phyloP scores from a whole-genome alignment of 2,329 filamentous ascomycete species.

The Colletotrichum tofieldiae region DNA sequence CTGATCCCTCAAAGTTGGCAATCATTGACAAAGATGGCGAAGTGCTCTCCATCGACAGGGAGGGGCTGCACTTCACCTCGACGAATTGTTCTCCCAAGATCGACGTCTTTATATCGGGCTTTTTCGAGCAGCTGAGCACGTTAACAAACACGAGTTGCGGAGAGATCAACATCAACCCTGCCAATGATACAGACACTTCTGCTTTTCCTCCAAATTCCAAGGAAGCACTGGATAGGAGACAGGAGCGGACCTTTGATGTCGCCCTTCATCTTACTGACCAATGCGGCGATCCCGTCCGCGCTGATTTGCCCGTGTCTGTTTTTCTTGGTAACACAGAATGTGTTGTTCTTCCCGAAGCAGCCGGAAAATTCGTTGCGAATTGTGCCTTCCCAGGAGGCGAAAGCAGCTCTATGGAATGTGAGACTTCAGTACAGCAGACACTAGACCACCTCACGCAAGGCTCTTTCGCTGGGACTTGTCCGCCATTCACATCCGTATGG shows the following conservation, averaged over 20 bases:
- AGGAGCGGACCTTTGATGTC: slow-evolving; percentile 50
- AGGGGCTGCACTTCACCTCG: slow-evolving; percentile 55
- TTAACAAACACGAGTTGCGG: slow-evolving; percentile 53
- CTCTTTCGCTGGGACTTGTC: slow-evolving; percentile 55
- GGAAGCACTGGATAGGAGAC: slow-evolving; percentile 33
- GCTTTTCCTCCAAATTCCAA: neutral
- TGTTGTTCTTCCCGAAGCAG: slow-evolving; percentile 6
- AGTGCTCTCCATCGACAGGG: slow-evolving; percentile 51
- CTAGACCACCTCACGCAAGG: slow-evolving; percentile 54
- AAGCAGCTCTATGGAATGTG: slow-evolving; percentile 50
- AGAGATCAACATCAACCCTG: neutral
- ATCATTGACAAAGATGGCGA: slow-evolving; percentile 52
- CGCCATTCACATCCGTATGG: slow-evolving; percentile 52
- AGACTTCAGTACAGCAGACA: slow-evolving; percentile 51
- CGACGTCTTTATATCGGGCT: slow-evolving; percentile 51
- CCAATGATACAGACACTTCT: slow-evolving; percentile 45
- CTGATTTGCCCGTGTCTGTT: slow-evolving; percentile 51
- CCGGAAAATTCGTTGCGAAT: slow-evolving; percentile 47
- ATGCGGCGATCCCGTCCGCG: slow-evolving; percentile 51
- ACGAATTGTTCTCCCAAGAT: slow-evolving; percentile 52
- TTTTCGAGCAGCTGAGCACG: slow-evolving; percentile 53
- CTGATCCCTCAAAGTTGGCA: slow-evolving; percentile 51
- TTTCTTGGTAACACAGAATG: slow-evolving; percentile 53
- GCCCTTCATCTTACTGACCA: slow-evolving; percentile 54
- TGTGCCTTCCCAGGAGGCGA: slow-evolving; percentile 54